Evolutionary conservation across 139 green algal species (phyloP).

Genomic region (Chlorella sp.): DNA sequence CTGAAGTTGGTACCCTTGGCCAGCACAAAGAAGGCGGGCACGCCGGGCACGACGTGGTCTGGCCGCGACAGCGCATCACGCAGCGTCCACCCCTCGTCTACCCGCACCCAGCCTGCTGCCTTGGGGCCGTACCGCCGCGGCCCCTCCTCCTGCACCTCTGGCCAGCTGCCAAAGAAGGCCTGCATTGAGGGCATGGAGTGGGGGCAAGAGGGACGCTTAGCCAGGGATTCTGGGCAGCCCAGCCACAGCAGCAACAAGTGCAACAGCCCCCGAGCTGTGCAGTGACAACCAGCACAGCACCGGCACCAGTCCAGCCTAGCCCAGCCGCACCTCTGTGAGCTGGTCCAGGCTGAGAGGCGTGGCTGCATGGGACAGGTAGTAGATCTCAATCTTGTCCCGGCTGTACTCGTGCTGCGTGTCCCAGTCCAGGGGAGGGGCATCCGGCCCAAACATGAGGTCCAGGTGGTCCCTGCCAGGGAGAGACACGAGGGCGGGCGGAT

Average conservation of each 20-base stretch:
- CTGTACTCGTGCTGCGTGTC: constrained; percentile 78
- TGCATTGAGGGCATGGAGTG: constrained; percentile 27
- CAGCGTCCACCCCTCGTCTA: constrained; percentile 55
- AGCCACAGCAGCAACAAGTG: too few relatives aligned
- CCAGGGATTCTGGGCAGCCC: too few relatives aligned
- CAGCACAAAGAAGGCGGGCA: constrained; percentile 89
- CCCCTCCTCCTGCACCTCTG: constrained; percentile 57
- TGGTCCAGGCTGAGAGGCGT: constrained; percentile 45
- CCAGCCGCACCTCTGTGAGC: constrained; percentile 53
- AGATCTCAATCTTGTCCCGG: constrained; percentile 81
- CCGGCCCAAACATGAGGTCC: constrained; percentile 78
- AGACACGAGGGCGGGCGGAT: too few relatives aligned
- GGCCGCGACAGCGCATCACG: constrained; percentile 55
- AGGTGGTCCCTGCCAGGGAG: constrained; percentile 65
- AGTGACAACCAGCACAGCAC: too few relatives aligned
- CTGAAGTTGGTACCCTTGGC: constrained; percentile 68
- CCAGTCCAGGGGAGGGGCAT: constrained; percentile 84
- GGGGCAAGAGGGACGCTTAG: too few relatives aligned
- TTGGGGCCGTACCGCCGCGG: constrained; percentile 74
- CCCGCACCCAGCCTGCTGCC: constrained; percentile 49
- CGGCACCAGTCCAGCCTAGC: too few relatives aligned
- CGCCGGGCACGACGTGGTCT: constrained; percentile 78
- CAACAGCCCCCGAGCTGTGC: too few relatives aligned
- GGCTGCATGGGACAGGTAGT: constrained; percentile 82
- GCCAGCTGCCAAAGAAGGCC: constrained; percentile 76